phyloP scores from a whole-genome alignment of 2,329 filamentous ascomycete species.

The Rhynchosporium graminicola region DNA sequence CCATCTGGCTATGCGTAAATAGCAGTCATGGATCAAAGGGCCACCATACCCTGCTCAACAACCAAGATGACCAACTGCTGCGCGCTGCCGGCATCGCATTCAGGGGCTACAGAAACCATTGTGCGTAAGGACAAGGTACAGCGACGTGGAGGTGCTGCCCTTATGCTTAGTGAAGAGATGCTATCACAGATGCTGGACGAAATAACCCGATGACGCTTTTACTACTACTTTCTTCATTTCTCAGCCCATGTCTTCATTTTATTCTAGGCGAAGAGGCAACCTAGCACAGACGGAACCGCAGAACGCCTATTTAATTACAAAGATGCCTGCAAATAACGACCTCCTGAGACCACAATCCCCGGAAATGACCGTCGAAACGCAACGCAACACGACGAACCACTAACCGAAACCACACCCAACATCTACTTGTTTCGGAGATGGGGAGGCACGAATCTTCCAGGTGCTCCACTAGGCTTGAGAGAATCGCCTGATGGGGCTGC shows the following conservation, averaged over 20 bases:
- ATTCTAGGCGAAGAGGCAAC: conserved; percentile 16
- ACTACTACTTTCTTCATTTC: conserved; percentile 6
- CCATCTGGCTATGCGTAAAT: no score
- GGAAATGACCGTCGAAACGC: conserved; percentile 8
- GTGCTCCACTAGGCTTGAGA: conserved; percentile 53
- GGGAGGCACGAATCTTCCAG: conserved; percentile 62
- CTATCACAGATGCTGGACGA: neutral
- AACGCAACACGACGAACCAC: conserved; percentile 4
- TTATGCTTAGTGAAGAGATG: no score
- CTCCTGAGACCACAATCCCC: conserved; percentile 9
- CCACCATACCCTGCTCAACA: no score
- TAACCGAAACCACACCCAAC: conserved; percentile 1
- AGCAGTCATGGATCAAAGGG: no score
- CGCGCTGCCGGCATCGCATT: no score
- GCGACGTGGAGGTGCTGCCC: no score
- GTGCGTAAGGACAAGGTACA: no score
- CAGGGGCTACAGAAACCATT: no score
- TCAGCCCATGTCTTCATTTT: conserved; percentile 11
- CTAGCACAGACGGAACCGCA: conserved; percentile 12
- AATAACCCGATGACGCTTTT: neutral
- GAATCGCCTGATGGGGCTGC: conserved; percentile 44
- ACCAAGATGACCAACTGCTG: no score
- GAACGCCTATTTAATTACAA: conserved; percentile 21
- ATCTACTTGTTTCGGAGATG: conserved; percentile 44
- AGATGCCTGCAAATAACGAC: conserved; percentile 2